phyloP scores from a whole-genome alignment of 2,329 filamentous ascomycete species.

The Claviceps sp. region DNA sequence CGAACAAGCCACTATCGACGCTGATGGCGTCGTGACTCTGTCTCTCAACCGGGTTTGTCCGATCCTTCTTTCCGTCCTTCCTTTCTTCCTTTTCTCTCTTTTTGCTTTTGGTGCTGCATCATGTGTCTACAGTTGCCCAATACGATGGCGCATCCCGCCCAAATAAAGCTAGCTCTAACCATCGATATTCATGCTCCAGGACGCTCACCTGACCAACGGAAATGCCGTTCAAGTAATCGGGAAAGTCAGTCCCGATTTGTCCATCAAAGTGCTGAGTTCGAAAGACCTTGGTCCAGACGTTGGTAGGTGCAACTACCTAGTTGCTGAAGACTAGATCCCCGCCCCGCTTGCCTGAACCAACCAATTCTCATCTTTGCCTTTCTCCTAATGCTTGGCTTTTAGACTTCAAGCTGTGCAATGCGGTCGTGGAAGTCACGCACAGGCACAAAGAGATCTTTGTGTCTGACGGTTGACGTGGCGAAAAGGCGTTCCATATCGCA shows the following conservation, averaged over 20 bases:
- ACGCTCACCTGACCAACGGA: conserved; percentile 54
- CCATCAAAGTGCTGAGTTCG: conserved; percentile 55
- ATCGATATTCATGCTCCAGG: conserved; percentile 29
- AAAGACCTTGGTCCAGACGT: conserved; percentile 56
- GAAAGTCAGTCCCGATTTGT: conserved; percentile 62
- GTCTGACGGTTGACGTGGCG: conserved; percentile 31
- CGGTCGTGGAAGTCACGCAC: conserved; percentile 78
- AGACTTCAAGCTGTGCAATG: conserved; percentile 67
- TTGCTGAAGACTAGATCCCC: not conserved
- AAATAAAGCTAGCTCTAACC: not conserved
- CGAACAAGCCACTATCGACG: conserved; percentile 67
- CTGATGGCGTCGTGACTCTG: conserved; percentile 62
- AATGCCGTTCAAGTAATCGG: conserved; percentile 67
- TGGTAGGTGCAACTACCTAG: conserved; percentile 45
- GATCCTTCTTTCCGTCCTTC: not conserved
- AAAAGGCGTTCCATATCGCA: not conserved
- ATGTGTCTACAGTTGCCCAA: not conserved
- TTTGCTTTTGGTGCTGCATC: not conserved
- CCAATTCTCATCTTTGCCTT: not conserved
- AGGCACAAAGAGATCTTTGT: conserved; percentile 65
- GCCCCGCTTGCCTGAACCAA: not conserved
- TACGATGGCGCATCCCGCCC: not conserved
- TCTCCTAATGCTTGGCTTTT: not conserved
- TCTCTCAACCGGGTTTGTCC: conserved; percentile 55
- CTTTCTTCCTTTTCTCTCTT: not conserved